Evolutionary conservation across 768 basidiomycete species (phyloP), one percentile per base, ranked within the genome.

Genomic region (Macrocybe gigantea): DNA sequence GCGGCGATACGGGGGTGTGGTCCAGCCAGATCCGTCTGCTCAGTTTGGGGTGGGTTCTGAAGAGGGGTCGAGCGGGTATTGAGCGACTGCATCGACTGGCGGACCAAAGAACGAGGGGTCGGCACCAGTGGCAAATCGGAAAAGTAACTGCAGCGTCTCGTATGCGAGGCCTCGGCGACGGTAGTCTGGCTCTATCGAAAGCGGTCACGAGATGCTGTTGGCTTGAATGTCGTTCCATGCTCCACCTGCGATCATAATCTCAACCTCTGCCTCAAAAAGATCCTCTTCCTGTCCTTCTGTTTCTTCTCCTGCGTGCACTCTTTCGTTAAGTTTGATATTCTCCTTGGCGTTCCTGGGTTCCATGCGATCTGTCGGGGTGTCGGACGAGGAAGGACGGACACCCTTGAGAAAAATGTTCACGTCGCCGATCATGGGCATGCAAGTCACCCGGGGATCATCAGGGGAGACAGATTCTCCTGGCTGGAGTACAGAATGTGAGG

Each of bases 231-330:
- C 10, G 35, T 10, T 34, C 36, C 32, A 54, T 8, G 22, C n/a
- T 34, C 69, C 52, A 83, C 89, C 87, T 57, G 93, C 92, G 51
- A 95, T 86, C 93, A 95, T 97, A 50, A 95, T 83, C 62, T 95
- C 92, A 29, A 83, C 78, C 59, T 97, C 94, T 2, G 80, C 88
- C 52, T 92, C 83, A 47, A 79, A 76, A 33, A 67, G 71, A 15
- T 72, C 66, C 5, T 67, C 65, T 1, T 62, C 22, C 22, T 22
- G 22, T 22, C 22, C 22, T 22, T 4, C 22, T 22, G 22, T 22
- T 22, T 22, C 22, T 2, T 22, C 22, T 22, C 22, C 22, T 22
- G 22, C 22, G 4, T 4, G 22, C 22, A 22, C 22, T 22, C 22
- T 22, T 22, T 22, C 22, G 22, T 22, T 22, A 22, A 22, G 22